These are phyloP conservation scores for Zygosaccharomyces rouxii DNA, from an alignment of 805 yeast genomes.

Conservation along the genomic window DNA sequence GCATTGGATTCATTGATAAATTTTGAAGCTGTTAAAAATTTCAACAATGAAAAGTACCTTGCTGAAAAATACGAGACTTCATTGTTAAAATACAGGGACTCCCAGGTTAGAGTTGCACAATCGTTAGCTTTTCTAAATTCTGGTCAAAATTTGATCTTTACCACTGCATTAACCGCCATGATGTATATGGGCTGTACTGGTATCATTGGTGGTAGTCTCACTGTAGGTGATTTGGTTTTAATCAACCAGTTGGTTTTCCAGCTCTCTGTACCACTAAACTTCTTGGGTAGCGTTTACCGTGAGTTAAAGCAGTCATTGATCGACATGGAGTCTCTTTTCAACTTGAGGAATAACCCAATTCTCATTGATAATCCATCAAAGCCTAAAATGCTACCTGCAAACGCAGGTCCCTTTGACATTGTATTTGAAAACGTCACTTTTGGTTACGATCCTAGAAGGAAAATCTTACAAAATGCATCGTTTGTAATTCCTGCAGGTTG, in stretches of 20 bases:
- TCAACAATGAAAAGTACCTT: constrained; percentile 83
- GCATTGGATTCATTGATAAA: constrained; percentile 92
- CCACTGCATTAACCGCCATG: constrained; percentile 89
- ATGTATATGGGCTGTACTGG: constrained; percentile 98
- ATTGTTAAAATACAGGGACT: constrained; percentile 62
- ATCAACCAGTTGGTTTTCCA: constrained; percentile 96
- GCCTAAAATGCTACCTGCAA: constrained; percentile 45
- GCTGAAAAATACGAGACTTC: constrained; percentile 75
- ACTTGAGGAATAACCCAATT: constrained; percentile 71
- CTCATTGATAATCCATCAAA: constrained; percentile 62
- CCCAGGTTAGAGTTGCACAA: constrained; percentile 74
- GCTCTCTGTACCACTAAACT: constrained; percentile 88
- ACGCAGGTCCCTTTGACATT: constrained; percentile 62
- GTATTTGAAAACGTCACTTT: constrained; percentile 86
- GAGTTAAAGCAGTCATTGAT: constrained; percentile 88
- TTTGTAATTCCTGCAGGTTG: constrained; percentile 87
- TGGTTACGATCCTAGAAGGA: constrained; percentile 86
- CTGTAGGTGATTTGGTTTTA: constrained; percentile 92
- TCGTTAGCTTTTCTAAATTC: constrained; percentile 73
- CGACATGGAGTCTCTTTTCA: constrained; percentile 94
- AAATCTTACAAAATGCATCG: constrained; percentile 73
- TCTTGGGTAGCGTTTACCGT: constrained; percentile 91
- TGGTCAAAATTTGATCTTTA: constrained; percentile 76
- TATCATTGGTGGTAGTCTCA: constrained; percentile 72
- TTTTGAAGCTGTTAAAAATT: constrained; percentile 90